A percentile compares a stretch with the other conserved stretches of the same genome.
Conservation (phyloP, 1,284 basidiomycete species). For the Xerocomus alliaceus region DNA sequence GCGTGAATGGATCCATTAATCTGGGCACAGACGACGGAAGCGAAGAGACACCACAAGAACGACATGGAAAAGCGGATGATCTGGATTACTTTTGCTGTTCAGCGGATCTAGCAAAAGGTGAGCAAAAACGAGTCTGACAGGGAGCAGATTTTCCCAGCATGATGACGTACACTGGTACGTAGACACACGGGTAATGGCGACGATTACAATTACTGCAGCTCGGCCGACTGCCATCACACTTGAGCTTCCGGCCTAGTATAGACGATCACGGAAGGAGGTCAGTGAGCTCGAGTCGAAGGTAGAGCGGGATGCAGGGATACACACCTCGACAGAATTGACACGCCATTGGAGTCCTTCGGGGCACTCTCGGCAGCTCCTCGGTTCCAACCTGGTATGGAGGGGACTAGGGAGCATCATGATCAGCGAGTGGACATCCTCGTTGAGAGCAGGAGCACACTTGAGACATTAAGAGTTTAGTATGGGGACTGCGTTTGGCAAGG, state of each 20-base stretch:
- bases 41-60: conserved; percentile 27
- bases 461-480: conserved; percentile 30
- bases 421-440: neutral
- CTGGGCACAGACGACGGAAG: conserved; percentile 26
- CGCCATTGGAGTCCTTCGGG: conserved; percentile 61
- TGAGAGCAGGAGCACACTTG: conserved; percentile 23
- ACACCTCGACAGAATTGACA: conserved; percentile 63
- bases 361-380: conserved; percentile 47
- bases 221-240: conserved; percentile 62
- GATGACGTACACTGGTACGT: conserved; percentile 59
- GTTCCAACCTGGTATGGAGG: conserved; percentile 4
- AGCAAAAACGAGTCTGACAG: conserved; percentile 13
- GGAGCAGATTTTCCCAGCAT: conserved; percentile 5
- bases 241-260: conserved; percentile 59
- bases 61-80: neutral
- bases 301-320: conserved; percentile 2
- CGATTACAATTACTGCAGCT: conserved; percentile 61
- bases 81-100: conserved; percentile 43
- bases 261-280: neutral
- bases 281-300: neutral
- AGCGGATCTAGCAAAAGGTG: conserved; percentile 27
- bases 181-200: conserved; percentile 55
- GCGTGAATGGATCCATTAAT: conserved; percentile 32
- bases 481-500: conserved; percentile 8
- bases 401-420: conserved; percentile 11